Evolutionary conservation across 2,329 filamentous ascomycete genomes (phyloP).

Genomic region (Calonectria naviculata): DNA sequence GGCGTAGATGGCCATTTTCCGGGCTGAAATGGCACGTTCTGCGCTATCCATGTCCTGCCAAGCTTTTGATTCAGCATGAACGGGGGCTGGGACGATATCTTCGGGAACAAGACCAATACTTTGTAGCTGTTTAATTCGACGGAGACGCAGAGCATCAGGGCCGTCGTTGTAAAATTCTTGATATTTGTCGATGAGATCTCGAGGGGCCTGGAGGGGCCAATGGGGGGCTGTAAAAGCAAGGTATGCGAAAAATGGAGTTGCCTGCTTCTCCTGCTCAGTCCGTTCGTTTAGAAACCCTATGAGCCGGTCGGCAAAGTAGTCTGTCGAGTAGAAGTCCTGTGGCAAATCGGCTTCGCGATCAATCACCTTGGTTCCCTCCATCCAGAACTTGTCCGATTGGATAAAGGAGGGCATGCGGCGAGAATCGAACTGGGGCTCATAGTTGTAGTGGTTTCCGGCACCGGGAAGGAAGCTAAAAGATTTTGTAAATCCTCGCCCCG

Average conservation of each 20-base stretch:
- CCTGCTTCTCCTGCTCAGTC: conserved; percentile 35
- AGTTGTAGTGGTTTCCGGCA: conserved; percentile 64
- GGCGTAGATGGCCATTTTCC: conserved; percentile 70
- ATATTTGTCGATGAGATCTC: conserved; percentile 65
- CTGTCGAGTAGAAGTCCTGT: conserved; percentile 57
- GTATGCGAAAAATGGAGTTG: conserved; percentile 33
- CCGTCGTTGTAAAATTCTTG: conserved; percentile 69
- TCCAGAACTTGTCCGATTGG: conserved; percentile 3
- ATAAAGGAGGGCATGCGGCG: conserved; percentile 13
- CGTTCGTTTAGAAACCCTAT: conserved; percentile 49
- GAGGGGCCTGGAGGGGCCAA: conserved; percentile 70
- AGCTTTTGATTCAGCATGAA: conserved; percentile 49
- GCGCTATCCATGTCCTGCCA: conserved; percentile 58
- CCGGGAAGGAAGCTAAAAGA: conserved; percentile 54
- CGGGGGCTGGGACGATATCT: conserved; percentile 60
- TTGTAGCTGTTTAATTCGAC: conserved; percentile 63
- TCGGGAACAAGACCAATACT: conserved; percentile 63
- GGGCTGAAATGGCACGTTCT: conserved; percentile 57
- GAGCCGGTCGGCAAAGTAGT: conserved; percentile 55
- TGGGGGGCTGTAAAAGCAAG: conserved; percentile 66
- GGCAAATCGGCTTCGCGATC: conserved; percentile 44
- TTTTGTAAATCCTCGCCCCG: conserved; percentile 51
- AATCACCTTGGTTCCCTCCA: background rate
- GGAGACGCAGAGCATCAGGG: conserved; percentile 64
- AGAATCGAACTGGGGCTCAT: conserved; percentile 51